A percentile compares a stretch with the other conserved stretches of the same genome.
phyloP scores from a whole-genome alignment of 148 eudicot species.

The Euryodendron excelsum region DNA sequence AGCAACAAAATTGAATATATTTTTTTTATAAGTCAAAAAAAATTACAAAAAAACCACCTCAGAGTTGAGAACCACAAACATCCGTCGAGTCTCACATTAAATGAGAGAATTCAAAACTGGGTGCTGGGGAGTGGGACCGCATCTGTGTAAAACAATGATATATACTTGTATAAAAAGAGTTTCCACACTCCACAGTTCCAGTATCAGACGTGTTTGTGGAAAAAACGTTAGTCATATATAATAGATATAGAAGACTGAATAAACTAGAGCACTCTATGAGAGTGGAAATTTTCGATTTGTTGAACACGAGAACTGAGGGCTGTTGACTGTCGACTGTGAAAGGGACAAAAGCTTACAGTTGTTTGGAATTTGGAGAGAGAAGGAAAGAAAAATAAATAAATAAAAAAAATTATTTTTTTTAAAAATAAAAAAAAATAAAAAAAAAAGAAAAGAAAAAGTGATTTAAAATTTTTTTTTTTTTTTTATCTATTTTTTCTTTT shows the following conservation, averaged over 20 bases:
- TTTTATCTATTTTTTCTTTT: too few species aligned
- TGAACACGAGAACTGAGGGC: neutral
- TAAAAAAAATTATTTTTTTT: too few species aligned
- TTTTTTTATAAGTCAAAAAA: too few species aligned
- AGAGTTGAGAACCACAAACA: neutral
- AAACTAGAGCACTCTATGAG: neutral
- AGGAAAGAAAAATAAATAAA: neutral
- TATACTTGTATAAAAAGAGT: neutral
- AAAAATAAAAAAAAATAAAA: too few species aligned
- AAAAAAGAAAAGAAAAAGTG: neutral
- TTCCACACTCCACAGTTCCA: neutral
- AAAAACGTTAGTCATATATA: neutral
- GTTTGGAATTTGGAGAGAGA: too few species aligned
- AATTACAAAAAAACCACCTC: neutral
- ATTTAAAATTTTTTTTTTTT: too few species aligned
- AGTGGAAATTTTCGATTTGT: neutral
- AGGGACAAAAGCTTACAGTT: neutral
- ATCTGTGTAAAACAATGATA: neutral
- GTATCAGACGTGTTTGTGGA: neutral
- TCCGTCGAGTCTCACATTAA: neutral
- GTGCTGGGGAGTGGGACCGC: neutral
- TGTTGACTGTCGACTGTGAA: neutral
- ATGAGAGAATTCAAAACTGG: neutral
- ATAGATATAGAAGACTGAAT: too few species aligned
- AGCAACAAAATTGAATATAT: too few species aligned